Conservation (phyloP, 805 yeast genomes). For the Candida maesae region DNA sequence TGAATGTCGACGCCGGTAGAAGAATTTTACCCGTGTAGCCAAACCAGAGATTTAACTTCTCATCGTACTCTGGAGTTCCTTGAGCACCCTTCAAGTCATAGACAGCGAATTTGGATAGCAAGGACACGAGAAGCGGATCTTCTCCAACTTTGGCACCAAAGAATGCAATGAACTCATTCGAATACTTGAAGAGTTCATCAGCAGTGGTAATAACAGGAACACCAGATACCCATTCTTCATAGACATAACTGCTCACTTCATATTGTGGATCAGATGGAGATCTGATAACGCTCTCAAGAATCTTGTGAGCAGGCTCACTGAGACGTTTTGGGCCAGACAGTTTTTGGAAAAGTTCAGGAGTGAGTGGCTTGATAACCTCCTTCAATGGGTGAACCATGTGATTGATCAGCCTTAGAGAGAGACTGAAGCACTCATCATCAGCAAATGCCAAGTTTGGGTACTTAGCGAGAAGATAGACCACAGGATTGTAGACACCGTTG, state of each 20-base stretch:
- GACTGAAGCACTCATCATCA: conserved; percentile 43
- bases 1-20: conserved; percentile 48
- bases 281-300: too few species aligned
- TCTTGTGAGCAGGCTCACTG: too few species aligned
- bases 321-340: conserved; percentile 19
- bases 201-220: conserved; percentile 36
- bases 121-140: conserved; percentile 45
- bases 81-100: conserved; percentile 30
- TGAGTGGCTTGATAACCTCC: conserved; percentile 20
- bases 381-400: conserved; percentile 48
- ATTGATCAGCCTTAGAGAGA: conserved; percentile 48
- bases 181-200: conserved; percentile 44
- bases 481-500: conserved; percentile 60
- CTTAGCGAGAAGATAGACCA: conserved; percentile 52
- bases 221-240: conserved; percentile 43
- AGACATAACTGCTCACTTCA: conserved; percentile 24
- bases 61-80: conserved; percentile 15
- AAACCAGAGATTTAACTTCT: conserved; percentile 43
- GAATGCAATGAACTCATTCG: conserved; percentile 47
- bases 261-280: background rate
- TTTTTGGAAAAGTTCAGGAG: conserved; percentile 6
- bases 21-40: conserved; percentile 61
- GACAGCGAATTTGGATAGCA: conserved; percentile 58
- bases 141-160: conserved; percentile 53
- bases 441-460: conserved; percentile 59